Base-by-base conservation (phyloP, 352 stramenopile species). In the Blastocystis sp. region DNA sequence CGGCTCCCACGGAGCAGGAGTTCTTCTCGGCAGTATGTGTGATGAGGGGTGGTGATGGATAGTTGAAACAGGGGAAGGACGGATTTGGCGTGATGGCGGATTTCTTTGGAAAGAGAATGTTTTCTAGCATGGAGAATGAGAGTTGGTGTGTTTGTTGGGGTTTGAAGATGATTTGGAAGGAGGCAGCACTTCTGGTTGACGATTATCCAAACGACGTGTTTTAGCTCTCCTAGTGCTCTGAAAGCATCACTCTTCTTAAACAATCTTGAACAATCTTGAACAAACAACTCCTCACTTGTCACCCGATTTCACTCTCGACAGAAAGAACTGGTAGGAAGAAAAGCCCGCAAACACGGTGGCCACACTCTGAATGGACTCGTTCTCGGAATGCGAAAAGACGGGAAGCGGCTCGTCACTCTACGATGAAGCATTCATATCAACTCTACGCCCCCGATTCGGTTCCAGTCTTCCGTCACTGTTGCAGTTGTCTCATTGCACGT, bases 41-140 rank as follows among this genome's bases (percentile, higher is more conserved):
- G 41, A 13, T 4, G 13, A 13, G 13, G 45, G 45, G 45, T 19
- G 45, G 6, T 55, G 45, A 55, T 55, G 45, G 6, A 16, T 55
- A 80, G 69, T 37, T 80, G 39, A 35, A 62, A 33, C 55, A 62
- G 39, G 55, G 45, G 31, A 41, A 60, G 29, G 69, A 80, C 35
- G 69, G 69, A 35, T 63, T 80, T 29, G 69, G 69, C 16, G 69
- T 80, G 1, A 61, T 45, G 19, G 69, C 69, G 0, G 69, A 80
- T 13, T 80, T 63, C 45, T 80, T 80, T 29, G 69, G 69, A 33
- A 80, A 80, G 69, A 60, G 69, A 16, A 80, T 80, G 69, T 80
- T 80, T 61, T 50, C 69, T 19, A 80, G 45, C 35, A 45, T 80
- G 55, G 69, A 80, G 33, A 55, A 78, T 6, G 26, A 37, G 33